Base-by-base conservation (phyloP, 441 rosid genomes). In the Populus hybrid region DNA sequence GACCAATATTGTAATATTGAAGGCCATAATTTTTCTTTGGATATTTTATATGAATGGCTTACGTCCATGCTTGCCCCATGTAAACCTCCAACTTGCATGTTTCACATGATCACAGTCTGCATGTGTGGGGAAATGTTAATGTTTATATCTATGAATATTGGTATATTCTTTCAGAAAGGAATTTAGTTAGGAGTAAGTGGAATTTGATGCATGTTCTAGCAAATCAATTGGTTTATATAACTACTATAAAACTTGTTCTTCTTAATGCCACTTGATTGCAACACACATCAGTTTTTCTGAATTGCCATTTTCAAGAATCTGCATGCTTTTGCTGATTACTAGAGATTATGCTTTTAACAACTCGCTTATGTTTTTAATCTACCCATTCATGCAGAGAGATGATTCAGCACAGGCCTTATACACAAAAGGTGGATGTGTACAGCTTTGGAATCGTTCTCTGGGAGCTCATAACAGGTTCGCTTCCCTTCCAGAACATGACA, bases 351-450 rank as follows among this genome's bases (percentile, higher is more conserved):
- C 26, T 21, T 61, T 10, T 61, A 61, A 61, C 66, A 26, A 21
- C 5, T 21, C 64, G 21, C 65, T 59, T 8, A 59, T n/a, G 65
- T 21, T 59, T 59, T 59, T n/a, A 16, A 42, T 38, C 59, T 81
- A 74, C 21, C 67, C 70, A 11, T 69, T 67, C 69, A 79, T 83
- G 85, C 93, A 95, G 99, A 79, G 99, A 95, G 91, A 95, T 95
- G 99, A 95, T 95, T 75, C 99, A 95, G 84, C 99, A 95, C 70
- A 86, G 99, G 87, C 94, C 98, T 18, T 95, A 95, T 82, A 95
- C 97, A 0, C 98, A 92, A 77, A 95, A 95, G 80, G 98, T 95
- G 77, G 99, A 95, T 46, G 98, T 92, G 34, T 95, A 95, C 84
- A 95, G 99, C 83, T 95, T 95, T 76, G 99, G 97, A 59, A 93